Base-by-base conservation (phyloP, 2,329 filamentous ascomycete genomes). In the Fusarium decemcellulare region DNA sequence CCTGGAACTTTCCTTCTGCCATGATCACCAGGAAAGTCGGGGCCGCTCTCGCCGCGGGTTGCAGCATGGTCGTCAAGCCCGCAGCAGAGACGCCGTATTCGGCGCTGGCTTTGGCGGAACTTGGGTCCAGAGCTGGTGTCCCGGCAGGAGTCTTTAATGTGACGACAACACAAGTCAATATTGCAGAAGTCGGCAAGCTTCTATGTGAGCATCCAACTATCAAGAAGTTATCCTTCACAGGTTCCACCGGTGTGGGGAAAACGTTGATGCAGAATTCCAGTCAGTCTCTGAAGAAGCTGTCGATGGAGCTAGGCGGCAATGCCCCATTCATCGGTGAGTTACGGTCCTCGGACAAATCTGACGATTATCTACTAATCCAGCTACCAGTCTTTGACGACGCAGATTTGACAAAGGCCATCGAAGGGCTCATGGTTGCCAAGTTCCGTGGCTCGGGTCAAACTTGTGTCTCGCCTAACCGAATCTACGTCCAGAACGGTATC, bases 1-100 rank as follows among this genome's bases (percentile, higher is more conserved):
- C 58, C 2, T 61, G 58, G 58, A 61, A 61, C 42, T 61, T 54
- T 14, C 58, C 48, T 10, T 37, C 50, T 3, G 56, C 56, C 12
- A 59, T 59, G 56, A 52, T 59, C 34, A 48, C 54, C 8, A 39
- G 43, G 12, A 48, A 59, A 39, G 40, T 59, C 15, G 46, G 37
- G 3, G 40, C 58, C 3, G 32, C 58, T 4, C 32, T 55, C 30
- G 59, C 59, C 7, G 59, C 59, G 29, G 59, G 59, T 5, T 16
- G n/a, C 16, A 43, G 6, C 8, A 18, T 43, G 15, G 40, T 43
- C n/a, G 15, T 16, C n/a, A 43, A 43, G n/a, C 40, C 40, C 15
- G 40, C 40, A 8, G 15, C 40, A 8, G 40, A 43, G 16, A 43
- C 40, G n/a, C 40, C 40, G 11, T 43, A 16, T 7, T 43, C 15